Conservation (phyloP, 352 stramenopile genomes). For the Globisporangium spiculum region DNA sequence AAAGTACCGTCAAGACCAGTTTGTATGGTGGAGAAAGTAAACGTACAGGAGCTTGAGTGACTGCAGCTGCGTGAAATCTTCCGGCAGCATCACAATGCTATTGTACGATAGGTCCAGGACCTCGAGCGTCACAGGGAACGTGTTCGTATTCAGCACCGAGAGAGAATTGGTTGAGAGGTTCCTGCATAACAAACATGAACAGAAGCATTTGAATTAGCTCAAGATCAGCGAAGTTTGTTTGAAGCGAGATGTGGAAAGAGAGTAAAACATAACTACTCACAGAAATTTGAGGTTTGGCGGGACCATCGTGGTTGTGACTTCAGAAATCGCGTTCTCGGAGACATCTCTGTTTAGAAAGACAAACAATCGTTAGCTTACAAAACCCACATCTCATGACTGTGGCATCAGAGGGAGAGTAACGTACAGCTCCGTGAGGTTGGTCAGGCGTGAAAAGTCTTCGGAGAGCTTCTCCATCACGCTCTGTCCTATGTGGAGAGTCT, state of each 20-base stretch:
- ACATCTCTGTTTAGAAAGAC: slow-evolving; percentile 14
- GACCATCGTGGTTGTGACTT: slow-evolving; percentile 10
- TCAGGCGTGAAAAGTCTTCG: slow-evolving; percentile 21
- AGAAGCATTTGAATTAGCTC: not conserved
- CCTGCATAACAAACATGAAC: not conserved
- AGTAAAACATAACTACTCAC: not conserved
- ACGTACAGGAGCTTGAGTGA: slow-evolving; percentile 19
- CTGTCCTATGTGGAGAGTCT: slow-evolving; percentile 23
- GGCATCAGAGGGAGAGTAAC: not conserved
- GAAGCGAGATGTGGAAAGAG: too few species aligned
- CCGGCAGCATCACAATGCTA: slow-evolving; percentile 11
- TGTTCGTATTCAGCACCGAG: slow-evolving; percentile 1
- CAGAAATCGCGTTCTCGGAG: slow-evolving; percentile 14
- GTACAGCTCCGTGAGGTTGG: slow-evolving; percentile 24
- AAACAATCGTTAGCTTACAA: not conserved
- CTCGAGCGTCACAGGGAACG: slow-evolving; percentile 12
- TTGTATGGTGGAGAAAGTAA: too few species aligned
- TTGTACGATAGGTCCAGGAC: slow-evolving; percentile 19
- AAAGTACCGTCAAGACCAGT: not conserved
- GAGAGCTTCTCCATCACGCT: slow-evolving; percentile 23
- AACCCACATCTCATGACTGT: not conserved
- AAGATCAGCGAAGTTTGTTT: not conserved
- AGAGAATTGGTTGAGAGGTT: slow-evolving; percentile 23
- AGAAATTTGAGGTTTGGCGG: slow-evolving; percentile 23
- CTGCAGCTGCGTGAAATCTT: slow-evolving; percentile 14